Evolutionary conservation across 208 protist genomes (phyloP), one percentile per base, ranked within the genome.

Genomic region (Acanthamoeba triangularis): DNA sequence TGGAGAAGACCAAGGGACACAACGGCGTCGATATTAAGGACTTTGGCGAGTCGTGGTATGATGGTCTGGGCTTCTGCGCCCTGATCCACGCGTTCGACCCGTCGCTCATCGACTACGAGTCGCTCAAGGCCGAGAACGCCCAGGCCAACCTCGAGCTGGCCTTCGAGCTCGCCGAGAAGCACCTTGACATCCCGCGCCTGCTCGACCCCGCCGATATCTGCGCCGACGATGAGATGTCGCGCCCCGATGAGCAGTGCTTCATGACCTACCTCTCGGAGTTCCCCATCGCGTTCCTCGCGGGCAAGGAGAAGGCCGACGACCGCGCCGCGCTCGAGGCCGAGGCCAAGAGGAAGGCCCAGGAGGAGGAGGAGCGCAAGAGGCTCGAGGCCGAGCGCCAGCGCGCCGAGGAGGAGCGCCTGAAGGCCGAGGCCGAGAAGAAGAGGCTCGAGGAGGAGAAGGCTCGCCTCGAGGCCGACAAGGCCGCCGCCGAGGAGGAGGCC

Each of bases 211-310:
- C 96, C 0, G 97, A 97, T 96, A 97, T 97, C 47, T 61, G 97
- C 11, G 82, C 82, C 30, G 82, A 90, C 54, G 82, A 90, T 65
- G 96, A 97, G 69, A 90, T 96, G 11, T 49, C 72, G 25, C 72
- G 87, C 33, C 97, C 97, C 87, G 97, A 98, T 78, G 96, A 98
- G 80, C 59, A 95, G 28, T 98, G 97, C 30, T 95, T 98, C 52
- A 98, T 98, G 97, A 98, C 98, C n/a, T 98, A 98, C 92, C 95
- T 98, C 3, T 90, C 97, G 20, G 37, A 90, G 65, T 97, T 96
- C 94, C 97, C 96, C 96, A 80, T 97, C 63, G 56, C 84, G 30
- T 98, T 98, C 82, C 82, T 90, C n/a, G 47, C 82, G 7, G 54
- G 56, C 47, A 67, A 67, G 54, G 82, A 90, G 82, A 90, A 90